These are phyloP conservation scores for Naganishia cerealis DNA, from an alignment of 1,284 basidiomycete species.

Conservation along the genomic window DNA sequence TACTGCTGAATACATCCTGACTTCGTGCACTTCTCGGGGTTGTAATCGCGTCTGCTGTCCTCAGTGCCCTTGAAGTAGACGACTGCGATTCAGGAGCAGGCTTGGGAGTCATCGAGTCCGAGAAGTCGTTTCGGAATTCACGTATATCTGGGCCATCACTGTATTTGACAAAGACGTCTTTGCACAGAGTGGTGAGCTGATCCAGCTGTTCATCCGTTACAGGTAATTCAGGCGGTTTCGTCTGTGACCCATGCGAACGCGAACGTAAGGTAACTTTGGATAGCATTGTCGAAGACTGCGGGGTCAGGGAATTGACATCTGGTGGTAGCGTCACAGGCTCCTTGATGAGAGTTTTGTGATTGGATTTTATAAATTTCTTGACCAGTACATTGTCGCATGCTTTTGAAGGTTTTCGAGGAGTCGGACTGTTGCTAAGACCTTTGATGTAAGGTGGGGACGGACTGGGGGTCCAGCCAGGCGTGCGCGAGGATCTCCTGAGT, in stretches of 20 bases:
- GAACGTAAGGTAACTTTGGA: background rate
- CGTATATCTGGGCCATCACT: slow-evolving; percentile 6
- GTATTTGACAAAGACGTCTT: slow-evolving; percentile 8
- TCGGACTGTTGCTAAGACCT: background rate
- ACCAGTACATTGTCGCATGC: background rate
- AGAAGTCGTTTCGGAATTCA: background rate
- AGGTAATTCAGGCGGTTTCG: background rate
- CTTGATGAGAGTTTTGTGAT: background rate
- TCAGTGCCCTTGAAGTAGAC: background rate
- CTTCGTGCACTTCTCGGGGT: background rate
- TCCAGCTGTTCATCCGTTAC: slow-evolving; percentile 3
- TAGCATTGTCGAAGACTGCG: slow-evolving; percentile 6
- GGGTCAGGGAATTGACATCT: background rate
- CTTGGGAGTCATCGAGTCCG: background rate
- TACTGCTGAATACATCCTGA: background rate
- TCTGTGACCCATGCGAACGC: background rate
- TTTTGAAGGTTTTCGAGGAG: background rate
- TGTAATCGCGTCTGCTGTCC: background rate
- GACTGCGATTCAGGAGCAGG: background rate
- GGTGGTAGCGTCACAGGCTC: background rate
- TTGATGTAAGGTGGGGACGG: background rate
- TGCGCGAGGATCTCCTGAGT: background rate
- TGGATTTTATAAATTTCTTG: background rate
- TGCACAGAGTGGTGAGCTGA: background rate
- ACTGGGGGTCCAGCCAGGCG: background rate